These are phyloP conservation scores for Violaceomyces palustris DNA, from an alignment of 1,284 basidiomycete genomes.

Conservation along the genomic window DNA sequence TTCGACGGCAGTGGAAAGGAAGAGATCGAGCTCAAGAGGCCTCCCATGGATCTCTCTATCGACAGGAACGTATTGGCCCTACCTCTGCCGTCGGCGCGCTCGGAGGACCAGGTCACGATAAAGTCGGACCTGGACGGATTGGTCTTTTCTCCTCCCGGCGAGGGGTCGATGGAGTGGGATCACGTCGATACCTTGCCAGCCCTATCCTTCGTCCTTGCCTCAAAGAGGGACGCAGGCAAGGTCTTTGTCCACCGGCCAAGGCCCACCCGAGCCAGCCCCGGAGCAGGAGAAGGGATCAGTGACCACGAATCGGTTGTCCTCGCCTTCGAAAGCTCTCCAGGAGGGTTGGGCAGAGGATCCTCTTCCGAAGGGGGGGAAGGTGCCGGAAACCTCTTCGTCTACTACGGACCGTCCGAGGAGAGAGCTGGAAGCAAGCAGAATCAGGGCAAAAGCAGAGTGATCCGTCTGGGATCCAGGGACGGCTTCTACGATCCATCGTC, in stretches of 20 bases:
- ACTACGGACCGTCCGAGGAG: too few species aligned
- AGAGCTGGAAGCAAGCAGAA: too few species aligned
- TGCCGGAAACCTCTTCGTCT: constrained; percentile 41
- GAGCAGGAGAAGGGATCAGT: background rate
- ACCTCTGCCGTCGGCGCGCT: constrained; percentile 8
- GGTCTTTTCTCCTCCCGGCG: constrained; percentile 58
- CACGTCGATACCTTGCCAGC: constrained; percentile 79
- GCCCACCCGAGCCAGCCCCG: constrained; percentile 5
- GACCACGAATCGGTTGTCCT: constrained; percentile 12
- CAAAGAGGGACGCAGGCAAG: constrained; percentile 60
- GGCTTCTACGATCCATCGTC: background rate
- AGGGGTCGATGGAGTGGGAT: constrained; percentile 59
- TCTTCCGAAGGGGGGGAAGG: background rate
- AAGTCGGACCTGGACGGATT: constrained; percentile 80
- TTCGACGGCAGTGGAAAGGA: constrained; percentile 4
- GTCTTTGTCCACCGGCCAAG: constrained; percentile 18
- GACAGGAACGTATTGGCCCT: constrained; percentile 12
- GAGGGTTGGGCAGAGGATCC: background rate
- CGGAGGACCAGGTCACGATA: constrained; percentile 57
- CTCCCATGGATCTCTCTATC: background rate
- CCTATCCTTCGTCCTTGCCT: constrained; percentile 85
- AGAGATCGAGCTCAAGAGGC: constrained; percentile 8
- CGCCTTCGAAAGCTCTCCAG: constrained; percentile 28
- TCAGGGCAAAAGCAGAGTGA: too few species aligned
- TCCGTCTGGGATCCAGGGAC: constrained; percentile 13